Conservation (phyloP, 441 rosid species). For the Populus tomentosa region DNA sequence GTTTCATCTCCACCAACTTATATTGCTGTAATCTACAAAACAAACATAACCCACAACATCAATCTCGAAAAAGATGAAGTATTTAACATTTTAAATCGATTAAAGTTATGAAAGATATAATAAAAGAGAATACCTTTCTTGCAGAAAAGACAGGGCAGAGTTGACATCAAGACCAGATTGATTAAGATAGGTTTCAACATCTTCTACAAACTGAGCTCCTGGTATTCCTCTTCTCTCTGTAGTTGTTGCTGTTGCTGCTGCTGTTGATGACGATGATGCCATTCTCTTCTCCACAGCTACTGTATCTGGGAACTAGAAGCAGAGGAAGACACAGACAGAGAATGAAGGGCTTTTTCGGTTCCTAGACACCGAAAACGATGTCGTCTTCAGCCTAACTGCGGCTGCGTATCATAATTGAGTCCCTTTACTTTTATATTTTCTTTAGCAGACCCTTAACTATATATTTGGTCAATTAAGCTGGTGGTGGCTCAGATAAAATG, state of each 20-base stretch:
- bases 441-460: neutral
- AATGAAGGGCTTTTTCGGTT: neutral
- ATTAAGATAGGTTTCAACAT: constrained; percentile 66
- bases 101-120: neutral
- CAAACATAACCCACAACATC: neutral
- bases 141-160: constrained; percentile 35
- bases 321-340: neutral
- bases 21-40: constrained; percentile 64
- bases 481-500: too few relatives aligned
- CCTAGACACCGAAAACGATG: neutral
- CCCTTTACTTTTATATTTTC: neutral
- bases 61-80: neutral
- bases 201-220: constrained; percentile 83
- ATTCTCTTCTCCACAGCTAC: constrained; percentile 14
- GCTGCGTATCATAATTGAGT: neutral
- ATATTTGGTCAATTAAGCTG: neutral
- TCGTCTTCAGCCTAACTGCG: neutral
- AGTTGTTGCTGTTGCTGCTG: constrained; percentile 12
- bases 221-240: constrained; percentile 90
- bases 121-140: too few relatives aligned
- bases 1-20: too few relatives aligned
- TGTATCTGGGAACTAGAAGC: neutral
- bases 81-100: neutral
- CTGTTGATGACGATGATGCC: constrained; percentile 37
- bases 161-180: constrained; percentile 67